Conservation (phyloP, 108 stramenopile genomes). For the Cylindrotheca fusiformis region DNA sequence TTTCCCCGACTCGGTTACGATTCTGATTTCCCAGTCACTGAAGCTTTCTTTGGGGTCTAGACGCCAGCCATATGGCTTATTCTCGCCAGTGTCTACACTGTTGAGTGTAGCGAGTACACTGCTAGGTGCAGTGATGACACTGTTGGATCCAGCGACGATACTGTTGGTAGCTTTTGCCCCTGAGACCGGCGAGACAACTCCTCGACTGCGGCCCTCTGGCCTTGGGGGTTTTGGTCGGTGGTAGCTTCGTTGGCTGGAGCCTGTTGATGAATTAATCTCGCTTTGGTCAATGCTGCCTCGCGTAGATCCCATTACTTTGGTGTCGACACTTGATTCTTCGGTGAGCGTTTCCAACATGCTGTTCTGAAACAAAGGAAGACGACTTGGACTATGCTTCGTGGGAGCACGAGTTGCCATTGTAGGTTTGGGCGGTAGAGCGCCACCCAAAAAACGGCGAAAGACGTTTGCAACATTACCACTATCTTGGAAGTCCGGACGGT, state of each 20-base stretch:
- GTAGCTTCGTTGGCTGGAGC: too few species aligned
- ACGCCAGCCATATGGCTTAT: conserved; percentile 34
- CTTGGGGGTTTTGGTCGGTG: too few species aligned
- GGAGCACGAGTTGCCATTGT: neutral
- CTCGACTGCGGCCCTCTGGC: too few species aligned
- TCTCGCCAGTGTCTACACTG: too few species aligned
- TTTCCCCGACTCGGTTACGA: conserved; percentile 7
- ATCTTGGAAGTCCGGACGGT: too few species aligned
- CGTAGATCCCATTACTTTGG: neutral
- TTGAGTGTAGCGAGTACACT: too few species aligned
- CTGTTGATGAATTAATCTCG: too few species aligned
- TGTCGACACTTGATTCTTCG: neutral
- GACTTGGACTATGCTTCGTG: neutral
- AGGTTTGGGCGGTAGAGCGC: neutral
- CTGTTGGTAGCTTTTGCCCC: too few species aligned
- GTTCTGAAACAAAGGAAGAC: neutral
- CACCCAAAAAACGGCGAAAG: neutral
- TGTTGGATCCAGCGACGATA: too few species aligned
- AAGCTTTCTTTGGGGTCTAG: conserved; percentile 23
- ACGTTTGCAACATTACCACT: neutral
- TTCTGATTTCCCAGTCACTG: conserved; percentile 40
- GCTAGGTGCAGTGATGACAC: too few species aligned
- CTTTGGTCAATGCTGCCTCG: neutral
- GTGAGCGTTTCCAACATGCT: neutral
- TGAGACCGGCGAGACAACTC: too few species aligned